phyloP scores from a whole-genome alignment of 805 yeast species.

The Cyberlindnera galapagoensis region DNA sequence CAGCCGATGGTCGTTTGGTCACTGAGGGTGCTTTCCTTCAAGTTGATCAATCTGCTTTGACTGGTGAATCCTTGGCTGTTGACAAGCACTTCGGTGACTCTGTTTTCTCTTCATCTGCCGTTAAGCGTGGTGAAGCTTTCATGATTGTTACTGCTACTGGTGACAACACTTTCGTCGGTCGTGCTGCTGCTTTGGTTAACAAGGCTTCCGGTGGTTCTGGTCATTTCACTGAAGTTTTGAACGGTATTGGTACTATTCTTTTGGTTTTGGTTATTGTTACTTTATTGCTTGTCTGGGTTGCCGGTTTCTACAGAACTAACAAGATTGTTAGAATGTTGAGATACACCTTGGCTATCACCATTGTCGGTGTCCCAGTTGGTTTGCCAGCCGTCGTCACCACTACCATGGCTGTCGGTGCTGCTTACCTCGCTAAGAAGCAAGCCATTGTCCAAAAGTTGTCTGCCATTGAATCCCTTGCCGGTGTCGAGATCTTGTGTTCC shows the following conservation, averaged over 20 bases:
- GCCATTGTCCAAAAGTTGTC: slow-evolving; percentile 96
- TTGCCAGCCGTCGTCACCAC: slow-evolving; percentile 98
- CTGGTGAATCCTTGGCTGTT: slow-evolving; percentile 96
- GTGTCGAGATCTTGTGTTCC: slow-evolving; percentile 96
- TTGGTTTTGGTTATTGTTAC: slow-evolving; percentile 85
- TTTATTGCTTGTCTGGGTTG: slow-evolving; percentile 83
- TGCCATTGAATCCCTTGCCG: slow-evolving; percentile 95
- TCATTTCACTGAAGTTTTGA: slow-evolving; percentile 95
- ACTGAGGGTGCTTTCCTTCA: slow-evolving; percentile 82
- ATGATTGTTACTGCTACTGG: slow-evolving; percentile 94
- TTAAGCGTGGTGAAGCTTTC: slow-evolving; percentile 92
- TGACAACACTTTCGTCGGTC: slow-evolving; percentile 92
- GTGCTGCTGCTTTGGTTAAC: slow-evolving; percentile 96
- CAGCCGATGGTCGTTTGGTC: slow-evolving; percentile 88
- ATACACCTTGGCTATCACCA: slow-evolving; percentile 91
- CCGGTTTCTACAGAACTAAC: slow-evolving; percentile 90
- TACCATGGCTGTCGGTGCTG: slow-evolving; percentile 99
- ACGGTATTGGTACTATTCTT: slow-evolving; percentile 93
- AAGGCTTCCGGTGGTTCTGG: slow-evolving; percentile 90
- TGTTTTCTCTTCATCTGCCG: slow-evolving; percentile 87
- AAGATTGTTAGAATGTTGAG: slow-evolving; percentile 82
- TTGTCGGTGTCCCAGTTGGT: slow-evolving; percentile 98
- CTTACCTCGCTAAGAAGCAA: slow-evolving; percentile 93
- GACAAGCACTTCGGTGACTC: slow-evolving; percentile 87
- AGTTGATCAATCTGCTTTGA: slow-evolving; percentile 93